Evolutionary conservation across 345 rosid genomes (phyloP).

Genomic region (Lenwebbia sp.): DNA sequence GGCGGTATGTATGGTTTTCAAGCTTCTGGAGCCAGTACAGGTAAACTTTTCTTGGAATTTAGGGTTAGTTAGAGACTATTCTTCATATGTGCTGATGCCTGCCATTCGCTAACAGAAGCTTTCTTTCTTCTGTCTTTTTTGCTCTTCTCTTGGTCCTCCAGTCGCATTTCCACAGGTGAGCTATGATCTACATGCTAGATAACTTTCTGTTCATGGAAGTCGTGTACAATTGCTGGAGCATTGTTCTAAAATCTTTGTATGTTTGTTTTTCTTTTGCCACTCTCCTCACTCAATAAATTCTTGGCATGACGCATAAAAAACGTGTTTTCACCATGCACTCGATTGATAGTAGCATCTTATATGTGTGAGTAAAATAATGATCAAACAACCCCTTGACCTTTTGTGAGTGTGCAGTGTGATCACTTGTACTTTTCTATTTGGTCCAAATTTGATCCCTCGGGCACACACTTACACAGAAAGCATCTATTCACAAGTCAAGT

Average conservation of each 20-base stretch:
- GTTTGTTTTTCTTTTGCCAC: not conserved
- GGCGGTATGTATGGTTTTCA: conserved; percentile 50
- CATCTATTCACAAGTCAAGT: not conserved
- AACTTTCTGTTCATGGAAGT: not conserved
- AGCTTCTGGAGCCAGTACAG: conserved; percentile 27
- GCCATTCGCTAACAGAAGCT: not conserved
- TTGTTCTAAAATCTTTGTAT: not conserved
- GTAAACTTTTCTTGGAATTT: not conserved
- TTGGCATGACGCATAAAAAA: not conserved
- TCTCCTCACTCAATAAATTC: not conserved
- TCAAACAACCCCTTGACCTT: not conserved
- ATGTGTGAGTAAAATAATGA: not conserved
- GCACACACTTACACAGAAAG: not conserved
- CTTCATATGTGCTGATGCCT: not conserved
- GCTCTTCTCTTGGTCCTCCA: conserved; percentile 18
- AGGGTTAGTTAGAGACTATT: not conserved
- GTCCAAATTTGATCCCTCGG: not conserved
- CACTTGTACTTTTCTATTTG: not conserved
- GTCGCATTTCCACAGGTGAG: conserved; percentile 95
- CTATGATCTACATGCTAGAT: not conserved
- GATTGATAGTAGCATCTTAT: not conserved
- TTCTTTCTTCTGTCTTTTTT: not conserved
- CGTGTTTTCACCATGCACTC: not conserved
- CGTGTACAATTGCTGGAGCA: not conserved
- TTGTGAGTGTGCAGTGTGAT: not conserved